phyloP scores from a whole-genome alignment of 75 land plant genomes.

The Pinus tabuliformis region DNA sequence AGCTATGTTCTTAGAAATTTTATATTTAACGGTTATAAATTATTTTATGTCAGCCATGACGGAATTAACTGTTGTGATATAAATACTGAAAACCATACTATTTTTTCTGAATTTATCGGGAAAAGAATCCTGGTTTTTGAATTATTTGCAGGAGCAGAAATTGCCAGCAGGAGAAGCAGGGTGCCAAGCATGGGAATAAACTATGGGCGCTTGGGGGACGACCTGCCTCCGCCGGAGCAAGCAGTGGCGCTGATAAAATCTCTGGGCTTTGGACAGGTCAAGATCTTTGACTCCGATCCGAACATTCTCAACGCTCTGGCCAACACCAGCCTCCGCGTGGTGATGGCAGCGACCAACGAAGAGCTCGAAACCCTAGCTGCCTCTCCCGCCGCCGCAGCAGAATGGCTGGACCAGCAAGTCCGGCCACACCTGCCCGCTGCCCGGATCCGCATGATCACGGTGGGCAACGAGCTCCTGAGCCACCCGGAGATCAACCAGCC shows the following conservation, averaged over 20 bases:
- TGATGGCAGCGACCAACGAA: conserved; percentile 49
- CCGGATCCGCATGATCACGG: conserved; percentile 50
- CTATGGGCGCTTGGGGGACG: conserved; percentile 59
- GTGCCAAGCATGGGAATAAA: conserved; percentile 31
- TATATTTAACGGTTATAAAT: too few species aligned
- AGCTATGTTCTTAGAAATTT: too few species aligned
- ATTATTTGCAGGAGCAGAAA: not conserved
- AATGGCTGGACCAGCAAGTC: conserved; percentile 53
- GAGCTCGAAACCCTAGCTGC: conserved; percentile 22
- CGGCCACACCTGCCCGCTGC: conserved; percentile 47
- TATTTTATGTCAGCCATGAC: too few species aligned
- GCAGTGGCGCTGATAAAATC: conserved; percentile 43
- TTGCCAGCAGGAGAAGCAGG: not conserved
- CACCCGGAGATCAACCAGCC: conserved; percentile 5
- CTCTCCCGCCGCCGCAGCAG: conserved; percentile 19
- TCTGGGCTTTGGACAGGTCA: conserved; percentile 26
- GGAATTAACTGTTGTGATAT: too few species aligned
- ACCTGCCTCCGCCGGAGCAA: conserved; percentile 56
- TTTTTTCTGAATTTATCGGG: too few species aligned
- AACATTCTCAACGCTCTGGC: conserved; percentile 52
- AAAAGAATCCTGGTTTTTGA: too few species aligned
- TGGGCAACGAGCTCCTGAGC: conserved; percentile 66
- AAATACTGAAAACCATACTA: too few species aligned
- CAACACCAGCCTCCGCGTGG: conserved; percentile 47
- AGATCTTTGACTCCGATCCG: conserved; percentile 65